Evolutionary conservation across 2,329 filamentous ascomycete species (phyloP).

Genomic region (Fusarium sacchari): DNA sequence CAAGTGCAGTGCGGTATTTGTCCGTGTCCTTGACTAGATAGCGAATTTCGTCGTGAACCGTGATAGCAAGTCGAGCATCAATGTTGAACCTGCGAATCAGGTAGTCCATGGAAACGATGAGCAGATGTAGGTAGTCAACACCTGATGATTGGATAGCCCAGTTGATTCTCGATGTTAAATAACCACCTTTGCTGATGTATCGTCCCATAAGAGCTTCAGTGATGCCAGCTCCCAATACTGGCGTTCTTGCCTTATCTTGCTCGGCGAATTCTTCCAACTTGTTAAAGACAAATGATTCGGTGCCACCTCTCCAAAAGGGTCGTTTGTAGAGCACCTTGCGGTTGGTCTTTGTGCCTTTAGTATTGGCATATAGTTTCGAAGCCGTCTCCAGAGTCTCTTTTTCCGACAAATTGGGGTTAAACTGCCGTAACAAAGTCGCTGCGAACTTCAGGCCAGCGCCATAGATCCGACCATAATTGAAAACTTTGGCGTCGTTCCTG

Average conservation of each 20-base stretch:
- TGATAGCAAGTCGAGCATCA: slow-evolving; percentile 85
- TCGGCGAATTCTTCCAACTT: slow-evolving; percentile 97
- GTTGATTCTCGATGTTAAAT: slow-evolving; percentile 96
- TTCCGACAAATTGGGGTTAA: slow-evolving; percentile 87
- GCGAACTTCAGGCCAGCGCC: slow-evolving; percentile 97
- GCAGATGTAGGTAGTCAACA: slow-evolving; percentile 94
- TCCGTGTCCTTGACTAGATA: slow-evolving; percentile 89
- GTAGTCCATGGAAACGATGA: slow-evolving; percentile 96
- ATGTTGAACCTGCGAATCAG: slow-evolving; percentile 87
- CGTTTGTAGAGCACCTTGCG: slow-evolving; percentile 76
- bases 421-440: slow-evolving; percentile 87
- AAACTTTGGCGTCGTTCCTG: slow-evolving; percentile 94
- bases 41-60: slow-evolving; percentile 96
- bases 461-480: slow-evolving; percentile 99
- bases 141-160: slow-evolving; percentile 99
- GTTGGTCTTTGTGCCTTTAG: slow-evolving; percentile 88
- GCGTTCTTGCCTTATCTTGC: slow-evolving; percentile 88
- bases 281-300: slow-evolving; percentile 98
- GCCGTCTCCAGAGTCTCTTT: slow-evolving; percentile 80
- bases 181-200: slow-evolving; percentile 87
- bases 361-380: slow-evolving; percentile 83
- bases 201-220: slow-evolving; percentile 93
- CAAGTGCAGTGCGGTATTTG: slow-evolving; percentile 90
- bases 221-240: slow-evolving; percentile 92
- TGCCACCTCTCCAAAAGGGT: slow-evolving; percentile 94